Percentiles rank a stretch among this genome's conserved stretches.
Evolutionary conservation across 805 yeast species (phyloP).

Genomic region (Cyberlindnera japonica): DNA sequence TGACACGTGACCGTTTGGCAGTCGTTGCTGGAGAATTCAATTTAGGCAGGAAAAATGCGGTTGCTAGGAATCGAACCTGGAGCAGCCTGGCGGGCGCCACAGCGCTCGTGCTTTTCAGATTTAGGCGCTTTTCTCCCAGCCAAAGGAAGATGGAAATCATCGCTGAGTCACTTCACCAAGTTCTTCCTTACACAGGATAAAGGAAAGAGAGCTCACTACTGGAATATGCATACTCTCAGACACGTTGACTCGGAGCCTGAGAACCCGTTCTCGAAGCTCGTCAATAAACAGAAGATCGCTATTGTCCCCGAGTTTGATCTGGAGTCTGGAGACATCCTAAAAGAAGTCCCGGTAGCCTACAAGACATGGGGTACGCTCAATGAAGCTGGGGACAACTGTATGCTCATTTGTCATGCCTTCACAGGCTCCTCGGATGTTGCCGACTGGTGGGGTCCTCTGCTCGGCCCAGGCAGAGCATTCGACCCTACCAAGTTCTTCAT

Average conservation of each 20-base stretch:
- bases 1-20: neutral
- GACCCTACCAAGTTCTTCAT: conserved; percentile 87
- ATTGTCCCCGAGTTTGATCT: conserved; percentile 69
- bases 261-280: conserved; percentile 69
- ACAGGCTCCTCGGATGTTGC: conserved; percentile 94
- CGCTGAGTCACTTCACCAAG: no score
- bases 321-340: conserved; percentile 76
- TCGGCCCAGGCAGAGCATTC: conserved; percentile 83
- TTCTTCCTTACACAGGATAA: no score
- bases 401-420: conserved; percentile 93
- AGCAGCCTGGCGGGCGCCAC: no score
- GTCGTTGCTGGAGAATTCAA: neutral
- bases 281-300: conserved; percentile 72
- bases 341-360: conserved; percentile 85
- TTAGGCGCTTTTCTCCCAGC: no score
- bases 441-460: conserved; percentile 98
- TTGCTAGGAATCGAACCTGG: no score
- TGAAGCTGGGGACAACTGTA: conserved; percentile 62
- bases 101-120: no score
- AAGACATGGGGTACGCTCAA: conserved; percentile 93
- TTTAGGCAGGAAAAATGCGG: no score
- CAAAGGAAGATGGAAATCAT: no score
- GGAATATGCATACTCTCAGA: no score
- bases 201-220: no score
- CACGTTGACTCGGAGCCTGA: conserved; percentile 36